These are phyloP conservation scores for Solanum aculeatissimum DNA, from an alignment of 305 asterid species.

Conservation along the genomic window DNA sequence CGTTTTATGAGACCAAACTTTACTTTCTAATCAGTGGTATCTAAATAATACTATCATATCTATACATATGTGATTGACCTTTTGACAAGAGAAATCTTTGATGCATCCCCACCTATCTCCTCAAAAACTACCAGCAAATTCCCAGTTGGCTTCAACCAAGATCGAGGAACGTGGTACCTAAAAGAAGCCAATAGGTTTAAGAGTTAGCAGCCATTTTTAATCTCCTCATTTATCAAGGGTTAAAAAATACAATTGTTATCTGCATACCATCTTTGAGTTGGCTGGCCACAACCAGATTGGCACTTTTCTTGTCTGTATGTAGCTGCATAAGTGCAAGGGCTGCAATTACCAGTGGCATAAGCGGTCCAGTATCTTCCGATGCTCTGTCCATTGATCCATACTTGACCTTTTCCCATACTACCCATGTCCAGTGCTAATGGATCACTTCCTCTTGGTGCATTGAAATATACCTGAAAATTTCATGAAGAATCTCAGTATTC, in stretches of 20 bases:
- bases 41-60: not conserved
- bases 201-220: not conserved
- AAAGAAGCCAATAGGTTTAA: not conserved
- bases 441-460: conserved; percentile 54
- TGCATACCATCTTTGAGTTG: conserved; percentile 87
- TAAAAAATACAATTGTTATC: not conserved
- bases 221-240: not conserved
- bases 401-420: conserved; percentile 93
- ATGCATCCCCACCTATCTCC: conserved; percentile 90
- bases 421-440: conserved; percentile 76
- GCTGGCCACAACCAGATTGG: conserved; percentile 81
- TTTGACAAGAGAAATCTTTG: conserved; percentile 60
- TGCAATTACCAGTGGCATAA: conserved; percentile 65
- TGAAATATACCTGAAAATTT: conserved; percentile 59
- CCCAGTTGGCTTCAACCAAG: conserved; percentile 68
- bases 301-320: conserved; percentile 64
- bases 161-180: conserved; percentile 95
- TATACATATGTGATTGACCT: conserved; percentile 38
- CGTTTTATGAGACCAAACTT: not conserved
- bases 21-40: not conserved
- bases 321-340: conserved; percentile 52
- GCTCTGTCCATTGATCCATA: conserved; percentile 84
- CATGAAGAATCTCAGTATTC: not conserved
- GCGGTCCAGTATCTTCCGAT: conserved; percentile 88
- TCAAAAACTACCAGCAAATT: conserved; percentile 73